Evolutionary conservation across 331 rosid genomes (phyloP).

Genomic region (Pyracantha coccinea): DNA sequence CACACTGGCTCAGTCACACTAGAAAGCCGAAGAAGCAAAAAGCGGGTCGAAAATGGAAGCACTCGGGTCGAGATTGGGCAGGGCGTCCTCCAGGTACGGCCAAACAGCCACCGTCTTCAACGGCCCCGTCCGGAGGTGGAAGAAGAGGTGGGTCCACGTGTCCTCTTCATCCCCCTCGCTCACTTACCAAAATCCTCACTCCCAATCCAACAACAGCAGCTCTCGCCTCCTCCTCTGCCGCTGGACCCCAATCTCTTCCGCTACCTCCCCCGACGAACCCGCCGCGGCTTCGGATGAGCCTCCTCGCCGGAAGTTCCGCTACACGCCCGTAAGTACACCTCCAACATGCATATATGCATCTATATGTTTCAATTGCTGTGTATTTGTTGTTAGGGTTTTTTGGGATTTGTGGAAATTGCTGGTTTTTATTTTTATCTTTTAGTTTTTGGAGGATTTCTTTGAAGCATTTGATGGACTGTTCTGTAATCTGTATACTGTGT

Average conservation of each 20-base stretch:
- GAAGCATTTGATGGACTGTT: background rate
- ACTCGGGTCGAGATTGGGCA: constrained; percentile 75
- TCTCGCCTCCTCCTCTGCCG: constrained; percentile 86
- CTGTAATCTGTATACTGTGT: background rate
- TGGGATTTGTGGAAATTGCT: background rate
- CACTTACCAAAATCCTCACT: constrained; percentile 19
- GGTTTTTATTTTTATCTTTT: background rate
- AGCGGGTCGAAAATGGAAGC: constrained; percentile 52
- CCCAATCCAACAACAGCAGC: constrained; percentile 26
- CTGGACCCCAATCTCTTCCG: constrained; percentile 65
- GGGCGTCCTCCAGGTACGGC: constrained; percentile 92
- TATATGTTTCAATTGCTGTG: background rate
- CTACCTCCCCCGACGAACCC: constrained; percentile 1
- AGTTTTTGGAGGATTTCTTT: background rate
- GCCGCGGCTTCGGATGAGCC: background rate
- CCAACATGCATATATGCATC: background rate
- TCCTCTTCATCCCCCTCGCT: constrained; percentile 36
- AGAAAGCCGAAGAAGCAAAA: background rate
- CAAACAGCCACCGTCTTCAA: constrained; percentile 71
- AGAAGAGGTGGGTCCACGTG: constrained; percentile 92
- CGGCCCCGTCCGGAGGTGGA: constrained; percentile 94
- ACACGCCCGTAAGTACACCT: constrained; percentile 62
- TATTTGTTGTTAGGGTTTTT: background rate
- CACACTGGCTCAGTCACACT: background rate
- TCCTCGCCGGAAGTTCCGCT: constrained; percentile 87